A percentile compares a stretch with the other conserved stretches of the same genome.
Evolutionary conservation across 2,329 filamentous ascomycete species (phyloP).

Genomic region (Tolypocladium paradoxum): DNA sequence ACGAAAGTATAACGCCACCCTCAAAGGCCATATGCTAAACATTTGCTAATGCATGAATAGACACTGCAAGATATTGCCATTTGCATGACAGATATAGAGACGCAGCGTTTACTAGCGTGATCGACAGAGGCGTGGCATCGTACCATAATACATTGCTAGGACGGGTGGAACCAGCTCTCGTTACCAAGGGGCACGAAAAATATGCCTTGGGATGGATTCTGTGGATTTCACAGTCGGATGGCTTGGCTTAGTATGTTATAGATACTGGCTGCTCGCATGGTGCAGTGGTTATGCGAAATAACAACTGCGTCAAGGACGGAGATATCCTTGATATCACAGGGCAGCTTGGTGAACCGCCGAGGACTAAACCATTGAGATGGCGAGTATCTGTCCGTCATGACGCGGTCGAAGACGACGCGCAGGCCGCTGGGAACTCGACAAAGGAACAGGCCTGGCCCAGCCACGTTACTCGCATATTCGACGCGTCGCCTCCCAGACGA

Average conservation of each 20-base stretch:
- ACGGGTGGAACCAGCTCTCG: constrained; percentile 60
- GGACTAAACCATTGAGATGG: constrained; percentile 57
- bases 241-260: constrained; percentile 38
- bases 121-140: too few relatives aligned
- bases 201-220: constrained; percentile 60
- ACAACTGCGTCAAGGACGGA: constrained; percentile 60
- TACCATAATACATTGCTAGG: too few relatives aligned
- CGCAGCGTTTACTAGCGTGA: too few relatives aligned
- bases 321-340: constrained; percentile 63
- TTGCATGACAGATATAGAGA: too few relatives aligned
- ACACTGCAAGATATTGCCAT: too few relatives aligned
- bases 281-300: constrained; percentile 81
- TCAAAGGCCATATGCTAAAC: too few relatives aligned
- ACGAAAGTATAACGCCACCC: too few relatives aligned
- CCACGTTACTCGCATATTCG: constrained; percentile 53
- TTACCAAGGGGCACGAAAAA: constrained; percentile 75
- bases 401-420: constrained; percentile 76
- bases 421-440: constrained; percentile 70
- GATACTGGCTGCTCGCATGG: constrained; percentile 35
- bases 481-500: neutral
- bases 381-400: constrained; percentile 72
- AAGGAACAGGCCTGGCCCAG: constrained; percentile 84
- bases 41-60: too few relatives aligned
- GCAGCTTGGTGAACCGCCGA: constrained; percentile 61
- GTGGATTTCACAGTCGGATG: constrained; percentile 58